Evolutionary conservation across 2,329 filamentous ascomycete species (phyloP), one percentile per base, ranked within the genome.

Genomic region (Fusarium napiforme): DNA sequence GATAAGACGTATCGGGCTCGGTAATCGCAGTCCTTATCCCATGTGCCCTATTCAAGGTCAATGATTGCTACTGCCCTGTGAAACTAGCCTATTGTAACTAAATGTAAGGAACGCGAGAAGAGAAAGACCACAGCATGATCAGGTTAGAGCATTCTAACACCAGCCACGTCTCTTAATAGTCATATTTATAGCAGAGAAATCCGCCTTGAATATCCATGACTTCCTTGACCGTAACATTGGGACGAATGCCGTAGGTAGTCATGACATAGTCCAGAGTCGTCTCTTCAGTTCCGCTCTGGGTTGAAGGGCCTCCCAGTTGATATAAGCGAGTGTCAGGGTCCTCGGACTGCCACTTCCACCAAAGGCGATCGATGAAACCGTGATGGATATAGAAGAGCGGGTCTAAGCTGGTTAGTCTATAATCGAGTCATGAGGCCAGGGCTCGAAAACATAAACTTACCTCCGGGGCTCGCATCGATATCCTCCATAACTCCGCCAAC

Each of bases 21-120:
- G 60, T 67, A 7, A 59, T 67, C 52, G 60, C 60, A 12, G 37
- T 67, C 18, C 50, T 67, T 10, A 60, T 67, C 10, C 60, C 64
- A 18, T 64, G 64, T 21, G 8, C 15, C 14, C 28, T 60, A 12
- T 67, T 67, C 8, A 64, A 59, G 21, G 28, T 64, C 4, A 58
- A 34, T 2, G 60, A 18, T 18, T 23, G 23, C 23, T 23, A 23
- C 23, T 23, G 23, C 23, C 23, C 23, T 23, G 23, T 23, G 23
- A 23, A 23, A 23, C 23, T 23, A 23, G 23, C 23, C 23, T 23
- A 23, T 23, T 23, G 23, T 23, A 23, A 23, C 3, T 23, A 23
- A 23, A 23, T 23, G 23, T 23, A 23, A 23, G 23, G 23, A 23
- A 23, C 23, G 23, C 23, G 23, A 23, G 23, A 23, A 23, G 23